Percentiles rank a stretch among this genome's conserved stretches.
phyloP scores from a whole-genome alignment of 148 eudicot genomes.

The Simmondsia chinensis region DNA sequence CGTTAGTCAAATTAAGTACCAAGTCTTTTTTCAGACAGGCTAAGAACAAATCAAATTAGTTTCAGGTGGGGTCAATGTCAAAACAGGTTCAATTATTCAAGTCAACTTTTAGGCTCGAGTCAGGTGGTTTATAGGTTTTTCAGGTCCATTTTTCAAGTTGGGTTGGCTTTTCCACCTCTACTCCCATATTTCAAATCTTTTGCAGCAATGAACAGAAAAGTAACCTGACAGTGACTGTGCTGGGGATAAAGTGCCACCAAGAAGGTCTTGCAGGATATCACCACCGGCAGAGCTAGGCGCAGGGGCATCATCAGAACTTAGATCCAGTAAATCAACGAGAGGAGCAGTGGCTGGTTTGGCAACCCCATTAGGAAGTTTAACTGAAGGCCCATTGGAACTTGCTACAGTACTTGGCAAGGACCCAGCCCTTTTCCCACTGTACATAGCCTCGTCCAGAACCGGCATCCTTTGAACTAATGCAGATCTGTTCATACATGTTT shows the following conservation, averaged over 20 bases:
- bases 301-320: slow-evolving; percentile 66
- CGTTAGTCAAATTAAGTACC: no score
- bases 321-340: slow-evolving; percentile 90
- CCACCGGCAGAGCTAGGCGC: slow-evolving; percentile 72
- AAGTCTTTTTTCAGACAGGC: no score
- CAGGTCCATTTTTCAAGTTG: no score
- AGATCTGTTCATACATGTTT: slow-evolving; percentile 41
- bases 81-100: no score
- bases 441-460: slow-evolving; percentile 92
- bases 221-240: slow-evolving; percentile 65
- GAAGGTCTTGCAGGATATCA: slow-evolving; percentile 88
- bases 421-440: slow-evolving; percentile 71
- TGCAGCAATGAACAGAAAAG: no score
- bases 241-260: slow-evolving; percentile 62
- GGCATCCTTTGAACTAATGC: slow-evolving; percentile 91
- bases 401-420: slow-evolving; percentile 58
- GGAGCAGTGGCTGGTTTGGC: slow-evolving; percentile 66
- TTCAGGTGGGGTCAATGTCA: no score
- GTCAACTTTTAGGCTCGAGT: no score
- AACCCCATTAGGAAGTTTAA: slow-evolving; percentile 78
- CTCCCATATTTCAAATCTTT: no score
- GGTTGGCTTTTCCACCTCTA: no score
- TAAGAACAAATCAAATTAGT: no score
- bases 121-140: no score
- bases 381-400: slow-evolving; percentile 53